A percentile compares a stretch with the other conserved stretches of the same genome.
Evolutionary conservation across 2,329 filamentous ascomycete species (phyloP).

Genomic region (Colletotrichum sp.): DNA sequence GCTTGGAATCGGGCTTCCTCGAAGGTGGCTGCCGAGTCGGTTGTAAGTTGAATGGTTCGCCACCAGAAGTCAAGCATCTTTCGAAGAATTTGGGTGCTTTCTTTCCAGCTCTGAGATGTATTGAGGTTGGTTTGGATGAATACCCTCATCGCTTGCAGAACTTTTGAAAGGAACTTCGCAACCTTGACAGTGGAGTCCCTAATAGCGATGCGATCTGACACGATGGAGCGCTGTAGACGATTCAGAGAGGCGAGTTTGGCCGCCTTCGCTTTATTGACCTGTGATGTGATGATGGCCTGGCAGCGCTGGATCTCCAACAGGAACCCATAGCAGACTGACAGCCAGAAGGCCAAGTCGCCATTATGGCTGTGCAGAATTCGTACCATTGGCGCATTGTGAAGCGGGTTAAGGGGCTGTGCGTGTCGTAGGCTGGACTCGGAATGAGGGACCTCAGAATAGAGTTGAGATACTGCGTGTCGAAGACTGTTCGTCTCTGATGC

Average conservation of each 20-base stretch:
- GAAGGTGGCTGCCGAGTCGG: constrained; percentile 44
- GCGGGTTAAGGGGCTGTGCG: constrained; percentile 60
- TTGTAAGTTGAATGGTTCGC: constrained; percentile 55
- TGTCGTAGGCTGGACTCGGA: constrained; percentile 35
- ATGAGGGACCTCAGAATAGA: constrained; percentile 39
- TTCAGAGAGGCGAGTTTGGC: constrained; percentile 60
- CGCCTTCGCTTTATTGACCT: constrained; percentile 46
- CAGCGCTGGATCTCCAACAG: constrained; percentile 49
- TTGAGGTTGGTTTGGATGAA: constrained; percentile 44
- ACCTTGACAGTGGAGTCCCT: constrained; percentile 66
- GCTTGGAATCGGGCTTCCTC: constrained; percentile 70
- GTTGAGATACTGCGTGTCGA: constrained; percentile 36
- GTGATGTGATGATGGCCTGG: constrained; percentile 44
- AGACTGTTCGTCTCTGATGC: constrained; percentile 35
- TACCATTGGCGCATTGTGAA: constrained; percentile 62
- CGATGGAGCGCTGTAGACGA: constrained; percentile 64
- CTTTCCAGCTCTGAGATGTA: constrained; percentile 33
- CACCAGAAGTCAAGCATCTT: constrained; percentile 59
- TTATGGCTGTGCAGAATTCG: constrained; percentile 42
- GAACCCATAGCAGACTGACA: constrained; percentile 57
- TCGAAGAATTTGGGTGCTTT: constrained; percentile 38
- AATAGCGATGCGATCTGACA: constrained; percentile 58
- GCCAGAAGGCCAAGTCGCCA: constrained; percentile 47
- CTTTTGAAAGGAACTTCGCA: constrained; percentile 53
- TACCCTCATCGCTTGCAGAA: constrained; percentile 44